Base-by-base conservation (phyloP, 495 filamentous ascomycete genomes). In the Collariella sp. region DNA sequence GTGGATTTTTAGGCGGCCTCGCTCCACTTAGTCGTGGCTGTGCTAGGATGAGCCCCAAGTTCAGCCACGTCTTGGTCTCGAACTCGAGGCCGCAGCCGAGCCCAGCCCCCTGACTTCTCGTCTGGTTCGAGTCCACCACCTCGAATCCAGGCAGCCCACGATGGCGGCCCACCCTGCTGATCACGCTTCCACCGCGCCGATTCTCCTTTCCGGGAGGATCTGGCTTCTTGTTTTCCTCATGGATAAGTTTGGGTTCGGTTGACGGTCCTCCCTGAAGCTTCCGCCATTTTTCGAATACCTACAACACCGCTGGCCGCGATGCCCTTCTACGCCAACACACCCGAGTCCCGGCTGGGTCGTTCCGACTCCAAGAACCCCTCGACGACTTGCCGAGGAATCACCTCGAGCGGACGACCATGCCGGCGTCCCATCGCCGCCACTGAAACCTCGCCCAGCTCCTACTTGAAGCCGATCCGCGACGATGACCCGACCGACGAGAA, bases 381-480 rank as follows among this genome's bases (percentile, higher is more conserved):
- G 1, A 83, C 83, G 47, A 95, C 93, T 69, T 98, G 94, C 73
- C 78, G 81, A 72, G 93, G 93, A 18, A 80, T 96, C 58, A 95
- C 89, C 7, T 67, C 76, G 7, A 79, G 74, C 56, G 93, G 93
- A 9, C 77, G 82, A 26, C 85, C 86, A 16, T 98, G 93, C 71
- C 79, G 90, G 60, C 81, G 89, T 31, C 66, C 77, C 18, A 66
- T 93, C 39, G 77, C 76, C 50, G 63, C 65, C 53, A 57, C 64
- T 50, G 56, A 69, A 1, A 59, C 64, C 5, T 52, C 46, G 48
- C 52, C 34, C 23, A 38, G n/a, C 67, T 71, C 61, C 66, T 73
- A 59, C 69, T 64, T 36, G 54, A 71, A 46, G 63, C n/a, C 47
- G 33, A 68, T 77, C 10, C 77, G 77, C 26, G 82, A 79, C 29